Evolutionary conservation across 805 yeast species (phyloP).

Genomic region (Ogataea naganishii): DNA sequence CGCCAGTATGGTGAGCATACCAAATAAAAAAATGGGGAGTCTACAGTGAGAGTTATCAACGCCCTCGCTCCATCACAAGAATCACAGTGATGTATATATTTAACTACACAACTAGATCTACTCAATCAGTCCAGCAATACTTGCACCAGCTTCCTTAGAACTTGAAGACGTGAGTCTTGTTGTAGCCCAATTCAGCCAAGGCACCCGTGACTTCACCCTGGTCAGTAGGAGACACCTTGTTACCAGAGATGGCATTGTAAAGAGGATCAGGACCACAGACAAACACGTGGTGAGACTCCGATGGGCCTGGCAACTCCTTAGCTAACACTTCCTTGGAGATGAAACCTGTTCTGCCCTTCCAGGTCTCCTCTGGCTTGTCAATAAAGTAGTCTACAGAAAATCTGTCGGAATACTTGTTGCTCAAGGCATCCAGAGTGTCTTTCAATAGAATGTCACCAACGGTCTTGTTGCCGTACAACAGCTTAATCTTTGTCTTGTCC

Average conservation of each 20-base stretch:
- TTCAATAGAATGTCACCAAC: constrained; percentile 76
- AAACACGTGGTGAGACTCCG: constrained; percentile 60
- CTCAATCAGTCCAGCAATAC: too few species aligned
- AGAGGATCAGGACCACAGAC: constrained; percentile 96
- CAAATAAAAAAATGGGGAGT: too few species aligned
- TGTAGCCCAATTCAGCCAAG: constrained; percentile 80
- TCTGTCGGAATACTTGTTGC: constrained; percentile 65
- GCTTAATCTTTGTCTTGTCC: constrained; percentile 82
- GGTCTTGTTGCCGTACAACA: constrained; percentile 74
- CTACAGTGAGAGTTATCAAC: too few species aligned
- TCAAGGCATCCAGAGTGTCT: constrained; percentile 65
- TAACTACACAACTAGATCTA: too few species aligned
- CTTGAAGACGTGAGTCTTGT: constrained; percentile 82
- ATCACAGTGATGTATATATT: too few species aligned
- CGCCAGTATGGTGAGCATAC: too few species aligned
- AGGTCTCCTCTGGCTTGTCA: constrained; percentile 41
- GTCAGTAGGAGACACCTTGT: constrained; percentile 75
- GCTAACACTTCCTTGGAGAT: constrained; percentile 68
- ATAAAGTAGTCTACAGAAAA: constrained; percentile 72
- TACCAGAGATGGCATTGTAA: constrained; percentile 82
- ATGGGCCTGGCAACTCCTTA: constrained; percentile 54
- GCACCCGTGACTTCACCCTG: constrained; percentile 94
- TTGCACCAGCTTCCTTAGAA: too few species aligned
- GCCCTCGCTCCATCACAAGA: too few species aligned
- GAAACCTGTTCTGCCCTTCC: constrained; percentile 62